A percentile compares a stretch with the other conserved stretches of the same genome.
Conservation (phyloP, 768 basidiomycete genomes). For the Leccinum variicolor region DNA sequence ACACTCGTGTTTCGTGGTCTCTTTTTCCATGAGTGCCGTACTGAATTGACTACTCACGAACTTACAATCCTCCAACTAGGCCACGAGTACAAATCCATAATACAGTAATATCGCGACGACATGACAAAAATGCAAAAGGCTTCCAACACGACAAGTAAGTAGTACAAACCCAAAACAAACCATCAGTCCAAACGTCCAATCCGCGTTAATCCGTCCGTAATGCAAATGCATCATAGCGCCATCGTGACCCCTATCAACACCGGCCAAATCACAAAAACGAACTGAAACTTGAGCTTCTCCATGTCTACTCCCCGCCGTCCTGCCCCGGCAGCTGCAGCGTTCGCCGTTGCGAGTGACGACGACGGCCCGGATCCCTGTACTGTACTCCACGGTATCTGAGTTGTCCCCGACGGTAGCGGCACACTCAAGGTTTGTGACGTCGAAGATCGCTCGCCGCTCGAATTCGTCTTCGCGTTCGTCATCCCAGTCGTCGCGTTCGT, state of each 20-base stretch:
- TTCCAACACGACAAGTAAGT: not conserved
- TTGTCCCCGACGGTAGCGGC: constrained; percentile 10
- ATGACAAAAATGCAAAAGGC: not conserved
- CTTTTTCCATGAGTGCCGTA: too few relatives aligned
- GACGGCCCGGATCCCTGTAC: not conserved
- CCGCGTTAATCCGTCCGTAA: not conserved
- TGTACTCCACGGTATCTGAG: not conserved
- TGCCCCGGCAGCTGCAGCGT: constrained; percentile 1
- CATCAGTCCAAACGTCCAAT: not conserved
- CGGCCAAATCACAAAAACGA: constrained; percentile 55
- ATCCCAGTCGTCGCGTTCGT: not conserved
- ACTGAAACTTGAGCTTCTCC: constrained; percentile 41
- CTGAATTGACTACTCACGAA: too few relatives aligned
- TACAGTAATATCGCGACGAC: not conserved
- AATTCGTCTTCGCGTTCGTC: not conserved
- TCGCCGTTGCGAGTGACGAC: constrained; percentile 7
- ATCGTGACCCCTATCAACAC: constrained; percentile 53
- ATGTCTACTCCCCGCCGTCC: constrained; percentile 25
- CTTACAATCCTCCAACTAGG: too few relatives aligned
- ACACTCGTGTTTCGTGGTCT: too few relatives aligned
- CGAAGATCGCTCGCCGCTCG: not conserved
- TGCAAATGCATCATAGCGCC: constrained; percentile 37
- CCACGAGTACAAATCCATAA: not conserved
- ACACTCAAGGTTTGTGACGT: constrained; percentile 1
- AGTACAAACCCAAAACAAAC: not conserved